Percentiles rank a stretch among this genome's conserved stretches.
Evolutionary conservation across 2,329 filamentous ascomycete genomes (phyloP).

Genomic region (Juglanconis sp.): DNA sequence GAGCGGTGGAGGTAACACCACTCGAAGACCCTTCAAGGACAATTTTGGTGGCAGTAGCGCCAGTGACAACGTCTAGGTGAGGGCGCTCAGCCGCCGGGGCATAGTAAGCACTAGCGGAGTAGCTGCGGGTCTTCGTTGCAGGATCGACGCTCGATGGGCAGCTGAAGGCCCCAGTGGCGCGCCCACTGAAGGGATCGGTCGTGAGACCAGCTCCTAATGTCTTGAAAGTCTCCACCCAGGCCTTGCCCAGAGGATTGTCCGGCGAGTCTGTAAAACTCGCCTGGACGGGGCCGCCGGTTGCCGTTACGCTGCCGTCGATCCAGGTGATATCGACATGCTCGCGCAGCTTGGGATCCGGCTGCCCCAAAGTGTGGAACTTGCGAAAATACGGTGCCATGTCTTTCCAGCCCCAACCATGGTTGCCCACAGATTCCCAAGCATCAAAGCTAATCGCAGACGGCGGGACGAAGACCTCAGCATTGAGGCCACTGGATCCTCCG

Average conservation of each 20-base stretch:
- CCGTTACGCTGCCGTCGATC: not conserved
- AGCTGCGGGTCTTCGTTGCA: not conserved
- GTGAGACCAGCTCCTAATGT: not conserved
- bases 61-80: not conserved
- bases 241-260: not conserved
- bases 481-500: not conserved
- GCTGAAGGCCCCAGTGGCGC: not conserved
- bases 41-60: not conserved
- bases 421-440: not conserved
- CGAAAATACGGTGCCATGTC: not conserved
- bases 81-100: not conserved
- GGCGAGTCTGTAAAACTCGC: not conserved
- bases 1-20: not conserved
- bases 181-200: not conserved
- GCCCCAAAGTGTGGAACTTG: constrained; percentile 1
- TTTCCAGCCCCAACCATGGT: not conserved
- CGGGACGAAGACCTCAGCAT: not conserved
- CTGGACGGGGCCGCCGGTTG: not conserved
- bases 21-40: not conserved
- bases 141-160: constrained; percentile 2
- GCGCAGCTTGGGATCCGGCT: not conserved
- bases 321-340: not conserved
- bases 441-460: not conserved
- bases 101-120: not conserved
- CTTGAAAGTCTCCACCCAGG: constrained; percentile 3